Evolutionary conservation across 108 stramenopile genomes (phyloP).

Genomic region (Craspedostauros australis): DNA sequence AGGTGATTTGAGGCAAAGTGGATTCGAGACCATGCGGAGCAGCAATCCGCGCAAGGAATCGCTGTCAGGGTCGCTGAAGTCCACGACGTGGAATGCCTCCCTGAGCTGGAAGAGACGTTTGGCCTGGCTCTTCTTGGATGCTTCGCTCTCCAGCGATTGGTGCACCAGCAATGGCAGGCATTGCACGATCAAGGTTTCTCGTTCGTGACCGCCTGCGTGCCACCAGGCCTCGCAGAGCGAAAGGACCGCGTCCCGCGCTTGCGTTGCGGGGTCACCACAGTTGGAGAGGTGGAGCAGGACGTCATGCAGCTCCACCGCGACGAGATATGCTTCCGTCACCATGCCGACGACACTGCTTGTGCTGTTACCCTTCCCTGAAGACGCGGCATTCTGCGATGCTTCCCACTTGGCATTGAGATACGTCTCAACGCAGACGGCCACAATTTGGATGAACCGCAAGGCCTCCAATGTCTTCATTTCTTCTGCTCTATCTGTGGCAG

Average conservation of each 20-base stretch:
- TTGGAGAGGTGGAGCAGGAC: slow-evolving; percentile 50
- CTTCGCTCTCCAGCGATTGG: slow-evolving; percentile 35
- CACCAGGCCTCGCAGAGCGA: slow-evolving; percentile 86
- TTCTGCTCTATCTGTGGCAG: background rate
- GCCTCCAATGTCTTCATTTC: slow-evolving; percentile 21
- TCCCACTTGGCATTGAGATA: no score
- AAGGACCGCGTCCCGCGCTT: slow-evolving; percentile 54
- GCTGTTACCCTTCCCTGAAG: background rate
- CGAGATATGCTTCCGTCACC: slow-evolving; percentile 54
- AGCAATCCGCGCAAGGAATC: slow-evolving; percentile 46
- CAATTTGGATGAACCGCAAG: slow-evolving; percentile 34
- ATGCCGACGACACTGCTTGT: slow-evolving; percentile 6
- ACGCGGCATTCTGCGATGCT: slow-evolving; percentile 5
- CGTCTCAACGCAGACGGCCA: slow-evolving; percentile 35
- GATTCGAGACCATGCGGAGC: slow-evolving; percentile 60
- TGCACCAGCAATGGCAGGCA: slow-evolving; percentile 71
- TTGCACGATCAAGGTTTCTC: slow-evolving; percentile 70
- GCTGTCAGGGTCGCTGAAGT: slow-evolving; percentile 80
- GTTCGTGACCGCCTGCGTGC: slow-evolving; percentile 55
- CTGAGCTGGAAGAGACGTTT: slow-evolving; percentile 67
- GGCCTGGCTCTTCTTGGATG: slow-evolving; percentile 57
- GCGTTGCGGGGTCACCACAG: slow-evolving; percentile 45
- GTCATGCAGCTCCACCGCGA: slow-evolving; percentile 59
- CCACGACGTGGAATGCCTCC: slow-evolving; percentile 72
- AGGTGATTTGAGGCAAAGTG: slow-evolving; percentile 54